A percentile compares a stretch with the other conserved stretches of the same genome.
These are phyloP conservation scores for Sarcocystis neurona DNA, from an alignment of 169 alveolate species.

Conservation along the genomic window DNA sequence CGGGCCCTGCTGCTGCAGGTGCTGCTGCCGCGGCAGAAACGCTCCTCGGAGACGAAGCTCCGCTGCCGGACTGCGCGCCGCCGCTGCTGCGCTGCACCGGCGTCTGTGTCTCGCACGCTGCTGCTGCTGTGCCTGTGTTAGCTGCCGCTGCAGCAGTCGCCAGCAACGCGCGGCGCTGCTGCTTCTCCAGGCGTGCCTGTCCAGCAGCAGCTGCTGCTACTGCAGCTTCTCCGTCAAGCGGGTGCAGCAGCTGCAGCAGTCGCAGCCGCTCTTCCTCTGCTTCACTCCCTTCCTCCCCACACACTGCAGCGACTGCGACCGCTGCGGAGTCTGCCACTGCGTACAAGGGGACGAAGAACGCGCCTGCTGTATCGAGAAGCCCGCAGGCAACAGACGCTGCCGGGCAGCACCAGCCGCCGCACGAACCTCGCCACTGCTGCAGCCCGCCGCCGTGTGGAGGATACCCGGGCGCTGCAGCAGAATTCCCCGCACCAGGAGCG, in stretches of 20 bases:
- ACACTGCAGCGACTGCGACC: background rate
- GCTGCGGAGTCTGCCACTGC: background rate
- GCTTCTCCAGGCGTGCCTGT: no score
- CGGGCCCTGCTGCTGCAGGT: background rate
- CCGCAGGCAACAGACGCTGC: background rate
- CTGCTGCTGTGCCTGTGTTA: background rate
- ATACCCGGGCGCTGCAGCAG: background rate
- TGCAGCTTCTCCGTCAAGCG: constrained; percentile 14
- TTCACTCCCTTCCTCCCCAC: constrained; percentile 20
- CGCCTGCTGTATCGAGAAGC: background rate
- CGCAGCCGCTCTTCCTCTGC: constrained; percentile 7
- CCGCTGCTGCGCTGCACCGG: background rate
- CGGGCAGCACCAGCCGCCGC: background rate
- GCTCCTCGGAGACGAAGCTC: background rate
- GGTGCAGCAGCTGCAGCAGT: background rate
- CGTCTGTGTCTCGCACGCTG: no score
- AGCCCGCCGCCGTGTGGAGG: background rate
- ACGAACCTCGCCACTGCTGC: background rate
- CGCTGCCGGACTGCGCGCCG: background rate
- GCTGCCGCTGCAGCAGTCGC: background rate
- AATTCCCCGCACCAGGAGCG: background rate
- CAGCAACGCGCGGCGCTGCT: constrained; percentile 25
- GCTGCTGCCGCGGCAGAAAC: no score
- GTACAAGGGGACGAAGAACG: background rate
- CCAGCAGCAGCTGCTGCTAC: background rate